phyloP scores from a whole-genome alignment of 2,329 filamentous ascomycete genomes.

The Apiospora sp. region DNA sequence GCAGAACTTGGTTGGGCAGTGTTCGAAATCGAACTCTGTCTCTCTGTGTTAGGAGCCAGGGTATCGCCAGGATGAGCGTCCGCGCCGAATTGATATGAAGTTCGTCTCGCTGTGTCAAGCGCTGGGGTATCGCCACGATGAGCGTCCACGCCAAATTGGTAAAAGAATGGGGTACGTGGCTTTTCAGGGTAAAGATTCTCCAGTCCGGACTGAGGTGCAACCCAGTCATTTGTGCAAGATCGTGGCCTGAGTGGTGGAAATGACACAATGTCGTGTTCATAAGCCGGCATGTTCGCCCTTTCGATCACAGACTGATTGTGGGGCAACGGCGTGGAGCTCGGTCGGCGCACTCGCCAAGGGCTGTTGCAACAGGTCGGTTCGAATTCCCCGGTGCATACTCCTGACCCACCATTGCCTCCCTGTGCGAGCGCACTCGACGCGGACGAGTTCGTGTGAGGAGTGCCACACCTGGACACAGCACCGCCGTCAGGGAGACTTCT shows the following conservation, averaged over 20 bases:
- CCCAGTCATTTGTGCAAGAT: constrained; percentile 39
- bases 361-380: too few species aligned
- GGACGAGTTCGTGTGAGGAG: constrained; percentile 5
- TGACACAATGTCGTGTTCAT: constrained; percentile 31
- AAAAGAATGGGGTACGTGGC: constrained; percentile 27
- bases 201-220: constrained; percentile 35
- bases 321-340: constrained; percentile 17
- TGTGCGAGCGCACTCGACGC: not conserved
- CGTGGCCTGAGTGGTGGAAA: constrained; percentile 39
- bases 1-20: not conserved
- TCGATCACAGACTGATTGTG: not conserved
- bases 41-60: not conserved
- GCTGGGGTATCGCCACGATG: constrained; percentile 32
- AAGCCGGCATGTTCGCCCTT: not conserved
- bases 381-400: not conserved
- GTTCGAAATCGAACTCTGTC: not conserved
- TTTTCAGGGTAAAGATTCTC: constrained; percentile 24
- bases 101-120: not conserved
- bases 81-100: constrained; percentile 36
- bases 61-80: constrained; percentile 38
- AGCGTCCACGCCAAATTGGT: constrained; percentile 38
- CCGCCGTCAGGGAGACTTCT: not conserved
- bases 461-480: constrained; percentile 18
- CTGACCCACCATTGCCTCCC: not conserved
- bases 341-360: not conserved